phyloP scores from a whole-genome alignment of 129 eudicot genomes.

The Flaveria trinervia region DNA sequence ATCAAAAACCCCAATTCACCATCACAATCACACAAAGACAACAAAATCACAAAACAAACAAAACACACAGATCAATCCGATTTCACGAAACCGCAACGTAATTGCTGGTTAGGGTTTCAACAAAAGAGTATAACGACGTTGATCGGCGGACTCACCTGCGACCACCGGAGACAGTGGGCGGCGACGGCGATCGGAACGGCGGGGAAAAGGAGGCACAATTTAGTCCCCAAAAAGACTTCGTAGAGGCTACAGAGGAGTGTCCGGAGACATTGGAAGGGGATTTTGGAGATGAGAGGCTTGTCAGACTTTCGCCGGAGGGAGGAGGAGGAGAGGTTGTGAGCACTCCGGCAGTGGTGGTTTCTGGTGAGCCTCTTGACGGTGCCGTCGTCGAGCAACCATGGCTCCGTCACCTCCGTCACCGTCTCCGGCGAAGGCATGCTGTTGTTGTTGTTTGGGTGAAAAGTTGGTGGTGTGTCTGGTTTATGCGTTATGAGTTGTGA shows the following conservation, averaged over 20 bases:
- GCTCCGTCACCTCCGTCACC: conserved; percentile 26
- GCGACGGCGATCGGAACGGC: conserved; percentile 67
- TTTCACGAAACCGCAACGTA: neutral
- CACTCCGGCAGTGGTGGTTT: conserved; percentile 51
- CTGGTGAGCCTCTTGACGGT: conserved; percentile 36
- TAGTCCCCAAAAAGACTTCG: conserved; percentile 77
- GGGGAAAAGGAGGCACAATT: conserved; percentile 60
- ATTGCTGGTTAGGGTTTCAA: conserved; percentile 7
- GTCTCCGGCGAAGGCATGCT: conserved; percentile 44
- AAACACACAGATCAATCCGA: neutral
- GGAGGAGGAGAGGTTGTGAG: conserved; percentile 71
- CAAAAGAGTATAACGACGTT: neutral
- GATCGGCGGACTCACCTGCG: conserved; percentile 45
- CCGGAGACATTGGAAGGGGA: conserved; percentile 32
- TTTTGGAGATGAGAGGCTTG: conserved; percentile 40
- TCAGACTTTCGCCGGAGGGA: conserved; percentile 75
- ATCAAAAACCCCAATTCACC: neutral
- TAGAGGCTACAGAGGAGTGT: conserved; percentile 47
- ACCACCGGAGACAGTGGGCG: conserved; percentile 46
- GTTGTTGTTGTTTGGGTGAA: neutral
- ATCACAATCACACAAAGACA: neutral
- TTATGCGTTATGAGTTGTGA: neutral
- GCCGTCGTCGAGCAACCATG: conserved; percentile 73
- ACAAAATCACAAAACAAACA: neutral
- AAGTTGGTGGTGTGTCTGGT: neutral